phyloP scores from a whole-genome alignment of 2,329 filamentous ascomycete species.

The Raffaelea deltoideospora region DNA sequence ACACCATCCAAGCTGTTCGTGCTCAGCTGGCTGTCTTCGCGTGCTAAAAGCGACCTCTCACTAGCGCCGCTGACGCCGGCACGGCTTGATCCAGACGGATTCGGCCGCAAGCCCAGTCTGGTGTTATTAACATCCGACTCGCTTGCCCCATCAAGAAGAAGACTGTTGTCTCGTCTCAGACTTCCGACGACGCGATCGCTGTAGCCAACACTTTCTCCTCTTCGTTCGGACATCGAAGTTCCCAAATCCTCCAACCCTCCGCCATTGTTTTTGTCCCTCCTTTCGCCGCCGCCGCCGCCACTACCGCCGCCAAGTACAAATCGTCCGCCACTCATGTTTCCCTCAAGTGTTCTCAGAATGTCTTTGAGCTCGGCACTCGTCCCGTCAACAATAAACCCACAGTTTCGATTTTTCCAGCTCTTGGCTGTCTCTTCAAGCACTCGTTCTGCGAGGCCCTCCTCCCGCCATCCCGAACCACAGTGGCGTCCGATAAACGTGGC shows the following conservation, averaged over 20 bases:
- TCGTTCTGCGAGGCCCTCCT: constrained; percentile 83
- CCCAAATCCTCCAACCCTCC: no score
- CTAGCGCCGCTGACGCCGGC: constrained; percentile 3
- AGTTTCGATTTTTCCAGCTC: constrained; percentile 80
- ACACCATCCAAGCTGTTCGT: constrained; percentile 53
- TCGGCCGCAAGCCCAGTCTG: constrained; percentile 35
- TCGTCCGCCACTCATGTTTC: constrained; percentile 76
- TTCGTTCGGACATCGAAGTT: no score
- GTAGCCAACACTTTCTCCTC: not conserved
- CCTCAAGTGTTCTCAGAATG: constrained; percentile 72
- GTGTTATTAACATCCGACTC: constrained; percentile 38
- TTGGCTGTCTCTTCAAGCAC: constrained; percentile 85
- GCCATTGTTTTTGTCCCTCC: not conserved
- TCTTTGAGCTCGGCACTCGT: constrained; percentile 58
- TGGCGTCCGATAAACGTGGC: constrained; percentile 84
- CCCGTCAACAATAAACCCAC: constrained; percentile 83
- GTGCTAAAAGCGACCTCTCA: constrained; percentile 19
- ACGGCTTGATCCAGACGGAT: constrained; percentile 7
- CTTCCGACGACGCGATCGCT: not conserved
- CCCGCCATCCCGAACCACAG: constrained; percentile 91
- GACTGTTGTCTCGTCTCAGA: constrained; percentile 47
- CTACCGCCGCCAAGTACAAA: constrained; percentile 27
- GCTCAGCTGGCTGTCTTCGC: constrained; percentile 50
- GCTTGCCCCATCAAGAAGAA: constrained; percentile 41
- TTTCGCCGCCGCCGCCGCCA: not conserved